Conservation (phyloP, 176 grass and related monocot species). For the Urochloa ruziziensis region DNA sequence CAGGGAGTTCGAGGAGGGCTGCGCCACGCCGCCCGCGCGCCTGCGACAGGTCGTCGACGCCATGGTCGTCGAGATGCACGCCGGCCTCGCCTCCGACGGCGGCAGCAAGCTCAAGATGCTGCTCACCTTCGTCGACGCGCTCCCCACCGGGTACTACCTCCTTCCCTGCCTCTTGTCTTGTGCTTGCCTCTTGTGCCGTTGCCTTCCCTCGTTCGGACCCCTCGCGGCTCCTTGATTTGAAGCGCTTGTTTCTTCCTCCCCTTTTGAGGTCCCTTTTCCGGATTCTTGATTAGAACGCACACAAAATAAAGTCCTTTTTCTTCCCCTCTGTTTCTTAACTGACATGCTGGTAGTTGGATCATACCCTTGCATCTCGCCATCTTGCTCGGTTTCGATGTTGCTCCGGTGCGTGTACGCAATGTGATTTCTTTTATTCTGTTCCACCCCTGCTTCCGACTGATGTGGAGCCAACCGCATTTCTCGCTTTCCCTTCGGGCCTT, state of each 20-base stretch:
- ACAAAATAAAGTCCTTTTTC: not conserved
- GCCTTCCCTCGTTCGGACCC: not conserved
- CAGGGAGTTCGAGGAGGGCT: conserved; percentile 65
- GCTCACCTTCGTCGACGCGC: conserved; percentile 65
- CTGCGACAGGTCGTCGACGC: conserved; percentile 73
- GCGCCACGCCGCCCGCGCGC: conserved; percentile 55
- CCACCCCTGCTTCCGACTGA: not conserved
- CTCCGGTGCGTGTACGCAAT: not conserved
- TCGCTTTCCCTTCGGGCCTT: not conserved
- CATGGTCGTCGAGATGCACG: conserved; percentile 91
- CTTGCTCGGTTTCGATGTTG: not conserved
- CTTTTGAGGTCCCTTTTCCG: not conserved
- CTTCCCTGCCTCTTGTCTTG: not conserved
- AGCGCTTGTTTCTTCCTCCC: conserved; percentile 6
- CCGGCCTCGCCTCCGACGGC: conserved; percentile 65
- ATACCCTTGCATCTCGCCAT: conserved; percentile 37
- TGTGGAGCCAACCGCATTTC: conserved; percentile 3
- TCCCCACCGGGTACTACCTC: conserved; percentile 57
- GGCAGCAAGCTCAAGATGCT: conserved; percentile 96
- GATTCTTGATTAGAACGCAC: not conserved
- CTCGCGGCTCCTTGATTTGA: conserved; percentile 19
- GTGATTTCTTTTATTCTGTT: conserved; percentile 6
- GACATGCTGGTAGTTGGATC: conserved; percentile 44
- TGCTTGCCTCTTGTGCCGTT: not conserved
- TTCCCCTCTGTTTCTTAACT: not conserved